Percentiles rank a stretch among this genome's conserved stretches.
These are phyloP conservation scores for Petunia secreta DNA, from an alignment of 257 asterid species.

Conservation along the genomic window DNA sequence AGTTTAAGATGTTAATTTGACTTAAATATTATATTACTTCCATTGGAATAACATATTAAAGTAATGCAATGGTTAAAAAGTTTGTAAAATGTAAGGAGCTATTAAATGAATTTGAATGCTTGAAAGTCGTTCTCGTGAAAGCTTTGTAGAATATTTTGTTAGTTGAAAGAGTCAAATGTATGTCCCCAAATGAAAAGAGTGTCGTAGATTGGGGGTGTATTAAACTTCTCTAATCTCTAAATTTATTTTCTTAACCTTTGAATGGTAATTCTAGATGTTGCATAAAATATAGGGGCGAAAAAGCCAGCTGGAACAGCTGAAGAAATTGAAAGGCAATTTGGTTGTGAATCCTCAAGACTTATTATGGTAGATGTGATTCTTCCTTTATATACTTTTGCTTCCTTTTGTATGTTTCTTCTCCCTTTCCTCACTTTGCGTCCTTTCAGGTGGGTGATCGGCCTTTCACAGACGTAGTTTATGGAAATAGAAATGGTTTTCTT, in stretches of 20 bases:
- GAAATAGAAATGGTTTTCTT: constrained; percentile 83
- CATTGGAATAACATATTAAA: not conserved
- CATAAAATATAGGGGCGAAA: constrained; percentile 57
- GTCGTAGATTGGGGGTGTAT: no score
- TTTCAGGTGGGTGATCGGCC: constrained; percentile 96
- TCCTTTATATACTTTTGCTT: not conserved
- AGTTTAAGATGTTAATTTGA: not conserved
- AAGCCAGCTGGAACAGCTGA: constrained; percentile 96
- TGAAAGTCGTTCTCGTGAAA: not conserved
- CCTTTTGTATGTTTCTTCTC: not conserved
- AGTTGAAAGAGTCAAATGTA: not conserved
- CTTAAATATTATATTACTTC: not conserved
- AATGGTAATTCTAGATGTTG: not conserved
- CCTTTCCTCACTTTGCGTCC: constrained; percentile 21
- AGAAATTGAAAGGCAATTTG: constrained; percentile 82
- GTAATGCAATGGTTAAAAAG: not conserved
- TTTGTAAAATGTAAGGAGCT: not conserved
- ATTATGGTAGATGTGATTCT: constrained; percentile 57
- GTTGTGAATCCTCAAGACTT: constrained; percentile 79
- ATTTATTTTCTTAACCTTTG: not conserved
- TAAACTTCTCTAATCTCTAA: no score
- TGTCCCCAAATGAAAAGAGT: no score
- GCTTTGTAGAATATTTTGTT: not conserved
- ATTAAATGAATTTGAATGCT: not conserved
- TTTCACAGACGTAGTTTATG: constrained; percentile 86